A percentile compares a stretch with the other conserved stretches of the same genome.
These are phyloP conservation scores for Mycothermus thermophilus DNA, from an alignment of 495 filamentous ascomycete species.

Conservation along the genomic window DNA sequence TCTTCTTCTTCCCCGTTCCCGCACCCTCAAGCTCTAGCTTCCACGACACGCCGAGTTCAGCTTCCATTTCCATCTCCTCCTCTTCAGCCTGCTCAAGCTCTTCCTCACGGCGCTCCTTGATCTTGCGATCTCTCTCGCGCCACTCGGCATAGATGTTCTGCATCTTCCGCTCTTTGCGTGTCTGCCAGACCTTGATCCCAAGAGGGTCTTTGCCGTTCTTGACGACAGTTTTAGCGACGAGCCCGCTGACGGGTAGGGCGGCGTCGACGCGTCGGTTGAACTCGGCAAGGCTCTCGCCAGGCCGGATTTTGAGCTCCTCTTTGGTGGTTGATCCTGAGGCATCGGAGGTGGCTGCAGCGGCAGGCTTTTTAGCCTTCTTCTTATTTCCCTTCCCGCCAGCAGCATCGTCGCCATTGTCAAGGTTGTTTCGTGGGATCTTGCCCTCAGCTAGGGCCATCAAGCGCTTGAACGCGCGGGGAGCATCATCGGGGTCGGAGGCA, in stretches of 20 bases:
- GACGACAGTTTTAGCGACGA: conserved; percentile 40
- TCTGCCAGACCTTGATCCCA: conserved; percentile 43
- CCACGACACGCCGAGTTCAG: conserved; percentile 35
- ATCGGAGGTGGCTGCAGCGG: background rate
- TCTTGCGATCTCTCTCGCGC: conserved; percentile 49
- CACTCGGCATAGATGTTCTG: conserved; percentile 68
- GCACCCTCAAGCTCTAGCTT: conserved; percentile 34
- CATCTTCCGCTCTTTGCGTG: conserved; percentile 72
- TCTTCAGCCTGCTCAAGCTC: conserved; percentile 50
- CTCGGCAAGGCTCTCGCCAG: conserved; percentile 68
- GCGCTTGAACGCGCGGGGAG: conserved; percentile 70
- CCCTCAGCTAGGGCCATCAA: conserved; percentile 57
- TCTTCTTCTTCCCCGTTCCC: conserved; percentile 17
- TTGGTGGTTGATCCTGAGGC: background rate
- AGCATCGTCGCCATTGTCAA: conserved; percentile 50
- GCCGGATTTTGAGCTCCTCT: conserved; percentile 47
- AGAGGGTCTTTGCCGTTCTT: conserved; percentile 36
- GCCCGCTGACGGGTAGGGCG: conserved; percentile 56
- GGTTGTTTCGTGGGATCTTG: conserved; percentile 43
- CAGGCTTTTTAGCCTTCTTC: conserved; percentile 10
- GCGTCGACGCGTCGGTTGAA: conserved; percentile 79
- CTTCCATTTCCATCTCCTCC: conserved; percentile 46
- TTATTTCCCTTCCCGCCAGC: conserved; percentile 39
- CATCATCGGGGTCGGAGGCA: conserved; percentile 50
- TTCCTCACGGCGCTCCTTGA: conserved; percentile 45